Conservation (phyloP, 495 filamentous ascomycete species). For the Pseudoneurospora amorphoporcata region DNA sequence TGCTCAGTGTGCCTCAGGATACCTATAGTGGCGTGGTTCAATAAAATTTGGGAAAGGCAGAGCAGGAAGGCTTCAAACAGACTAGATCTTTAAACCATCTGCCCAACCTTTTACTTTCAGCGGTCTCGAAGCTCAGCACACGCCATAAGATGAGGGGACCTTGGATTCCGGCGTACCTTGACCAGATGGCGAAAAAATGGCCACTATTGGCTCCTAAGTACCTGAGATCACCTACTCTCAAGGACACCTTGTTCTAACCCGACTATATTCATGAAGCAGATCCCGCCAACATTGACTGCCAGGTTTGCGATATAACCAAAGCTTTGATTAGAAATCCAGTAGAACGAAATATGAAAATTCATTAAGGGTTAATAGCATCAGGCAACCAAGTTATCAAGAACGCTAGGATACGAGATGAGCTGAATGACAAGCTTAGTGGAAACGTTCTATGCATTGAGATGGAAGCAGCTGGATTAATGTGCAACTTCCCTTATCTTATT, state of each 20-base stretch:
- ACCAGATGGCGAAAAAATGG: neutral
- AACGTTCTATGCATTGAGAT: neutral
- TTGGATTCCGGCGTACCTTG: neutral
- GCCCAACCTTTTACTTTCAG: neutral
- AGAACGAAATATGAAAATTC: too few relatives aligned
- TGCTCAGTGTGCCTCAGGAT: neutral
- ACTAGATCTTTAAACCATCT: neutral
- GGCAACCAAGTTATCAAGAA: too few relatives aligned
- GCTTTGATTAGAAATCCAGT: neutral
- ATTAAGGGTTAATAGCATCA: too few relatives aligned
- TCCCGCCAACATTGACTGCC: neutral
- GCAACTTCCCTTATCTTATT: neutral
- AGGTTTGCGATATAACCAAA: too few relatives aligned
- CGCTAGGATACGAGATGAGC: too few relatives aligned
- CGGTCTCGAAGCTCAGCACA: neutral
- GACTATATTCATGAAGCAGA: neutral
- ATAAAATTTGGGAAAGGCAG: neutral
- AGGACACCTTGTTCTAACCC: neutral
- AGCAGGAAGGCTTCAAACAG: neutral
- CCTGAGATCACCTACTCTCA: neutral
- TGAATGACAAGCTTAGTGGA: too few relatives aligned
- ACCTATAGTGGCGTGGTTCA: neutral
- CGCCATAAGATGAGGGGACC: neutral
- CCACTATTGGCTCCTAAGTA: neutral
- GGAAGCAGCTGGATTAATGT: neutral